These are phyloP conservation scores for Alternaria alternata DNA, from an alignment of 2,329 filamentous ascomycete genomes.

Conservation along the genomic window DNA sequence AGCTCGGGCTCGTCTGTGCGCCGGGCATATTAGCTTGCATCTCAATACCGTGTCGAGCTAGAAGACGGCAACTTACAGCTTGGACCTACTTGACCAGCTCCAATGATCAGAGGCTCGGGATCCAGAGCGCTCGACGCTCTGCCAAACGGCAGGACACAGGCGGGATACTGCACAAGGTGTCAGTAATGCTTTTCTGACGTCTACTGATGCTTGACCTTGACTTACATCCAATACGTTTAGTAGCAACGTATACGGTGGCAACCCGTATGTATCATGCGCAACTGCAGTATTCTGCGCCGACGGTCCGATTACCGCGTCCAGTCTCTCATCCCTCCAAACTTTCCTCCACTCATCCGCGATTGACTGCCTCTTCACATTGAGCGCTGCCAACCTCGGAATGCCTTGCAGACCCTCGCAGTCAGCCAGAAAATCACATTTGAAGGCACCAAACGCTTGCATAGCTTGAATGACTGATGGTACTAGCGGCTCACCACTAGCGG, in stretches of 20 bases:
- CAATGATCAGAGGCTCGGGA: slow-evolving; percentile 1
- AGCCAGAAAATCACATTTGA: not conserved
- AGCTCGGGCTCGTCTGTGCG: slow-evolving; percentile 1
- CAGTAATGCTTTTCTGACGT: not conserved
- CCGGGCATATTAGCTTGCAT: not conserved
- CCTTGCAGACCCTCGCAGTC: slow-evolving; percentile 1
- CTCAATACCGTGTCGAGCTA: not conserved
- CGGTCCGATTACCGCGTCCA: slow-evolving; percentile 10
- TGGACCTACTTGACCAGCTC: slow-evolving; percentile 5
- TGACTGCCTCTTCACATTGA: slow-evolving; percentile 9
- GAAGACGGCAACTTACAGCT: slow-evolving; percentile 2
- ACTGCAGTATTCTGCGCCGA: slow-evolving; percentile 10
- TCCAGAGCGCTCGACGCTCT: slow-evolving; percentile 9
- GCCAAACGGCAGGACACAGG: slow-evolving; percentile 8
- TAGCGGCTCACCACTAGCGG: slow-evolving; percentile 2
- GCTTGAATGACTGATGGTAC: slow-evolving; percentile 6
- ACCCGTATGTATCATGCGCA: slow-evolving; percentile 11
- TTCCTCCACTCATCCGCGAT: slow-evolving; percentile 7
- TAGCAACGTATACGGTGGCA: slow-evolving; percentile 14
- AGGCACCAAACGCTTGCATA: not conserved
- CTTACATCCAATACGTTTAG: slow-evolving; percentile 14
- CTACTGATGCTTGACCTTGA: not conserved
- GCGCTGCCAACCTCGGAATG: slow-evolving; percentile 1
- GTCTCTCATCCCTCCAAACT: slow-evolving; percentile 8
- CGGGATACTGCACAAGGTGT: slow-evolving; percentile 9